These are phyloP conservation scores for Diphasiastrum complanatum DNA, from an alignment of 83 land plant genomes.

Conservation along the genomic window DNA sequence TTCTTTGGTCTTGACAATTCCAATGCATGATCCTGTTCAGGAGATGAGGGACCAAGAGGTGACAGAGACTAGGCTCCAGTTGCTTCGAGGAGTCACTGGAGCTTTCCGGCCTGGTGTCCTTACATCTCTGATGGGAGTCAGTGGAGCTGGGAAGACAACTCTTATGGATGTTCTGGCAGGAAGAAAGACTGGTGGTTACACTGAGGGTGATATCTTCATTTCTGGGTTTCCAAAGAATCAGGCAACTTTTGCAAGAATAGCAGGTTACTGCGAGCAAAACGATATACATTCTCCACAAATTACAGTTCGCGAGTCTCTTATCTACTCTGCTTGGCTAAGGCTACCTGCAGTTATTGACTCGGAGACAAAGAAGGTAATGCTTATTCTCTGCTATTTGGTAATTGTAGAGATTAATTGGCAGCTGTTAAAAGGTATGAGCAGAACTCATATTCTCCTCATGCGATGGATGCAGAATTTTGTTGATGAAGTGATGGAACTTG, in stretches of 20 bases:
- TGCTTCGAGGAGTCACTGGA: conserved; percentile 20
- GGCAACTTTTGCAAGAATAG: conserved; percentile 18
- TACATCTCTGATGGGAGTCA: conserved; percentile 21
- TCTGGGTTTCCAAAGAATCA: conserved; percentile 24
- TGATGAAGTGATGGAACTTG: conserved; percentile 22
- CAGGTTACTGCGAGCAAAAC: conserved; percentile 26
- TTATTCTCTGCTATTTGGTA: neutral
- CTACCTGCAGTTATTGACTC: conserved; percentile 10
- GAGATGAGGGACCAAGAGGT: conserved; percentile 20
- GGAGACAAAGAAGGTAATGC: neutral
- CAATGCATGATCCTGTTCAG: neutral
- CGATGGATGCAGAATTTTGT: conserved; percentile 15
- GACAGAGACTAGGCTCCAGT: conserved; percentile 19
- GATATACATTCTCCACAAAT: conserved; percentile 28
- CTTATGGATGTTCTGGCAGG: conserved; percentile 27
- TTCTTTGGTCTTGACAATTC: neutral
- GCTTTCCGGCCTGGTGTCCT: conserved; percentile 24
- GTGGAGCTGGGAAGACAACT: conserved; percentile 27
- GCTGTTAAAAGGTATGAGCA: too few species aligned
- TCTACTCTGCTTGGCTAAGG: conserved; percentile 15
- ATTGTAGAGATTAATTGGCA: neutral
- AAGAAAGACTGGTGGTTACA: conserved; percentile 23
- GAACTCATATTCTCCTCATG: too few species aligned
- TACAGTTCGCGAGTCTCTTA: conserved; percentile 15
- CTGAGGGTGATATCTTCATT: conserved; percentile 18